Base-by-base conservation (phyloP, 257 asterid genomes). In the Echites panduratus region DNA sequence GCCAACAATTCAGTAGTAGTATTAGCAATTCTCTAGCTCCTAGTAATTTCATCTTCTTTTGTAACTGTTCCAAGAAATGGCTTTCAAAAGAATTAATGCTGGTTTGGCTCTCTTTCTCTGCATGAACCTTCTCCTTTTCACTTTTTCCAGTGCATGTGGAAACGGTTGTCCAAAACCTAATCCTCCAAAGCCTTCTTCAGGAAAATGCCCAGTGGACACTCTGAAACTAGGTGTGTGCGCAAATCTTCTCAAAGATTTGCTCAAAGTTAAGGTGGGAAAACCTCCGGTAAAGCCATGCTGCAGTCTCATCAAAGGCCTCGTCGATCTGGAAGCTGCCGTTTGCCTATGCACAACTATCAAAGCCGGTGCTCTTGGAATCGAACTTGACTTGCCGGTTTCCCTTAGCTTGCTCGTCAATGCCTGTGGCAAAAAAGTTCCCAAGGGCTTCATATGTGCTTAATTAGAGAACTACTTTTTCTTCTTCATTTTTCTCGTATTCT, bases 121-220 rank as follows among this genome's bases (percentile, higher is more conserved):
- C 7, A 20, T 81, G 44, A 81, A 81, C 61, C 70, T 81, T 73
- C 70, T 84, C n/a, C 73, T 79, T n/a, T 82, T 77, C 81, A 73
- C 81, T 0, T 54, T 74, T 70, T 73, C 78, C 8, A 79, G 81
- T 84, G 84, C 88, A 66, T 75, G 78, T 27, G 61, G 64, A 27
- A 54, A 50, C 63, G 76, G 77, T 70, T 82, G 83, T 50, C 82
- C 77, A 35, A 71, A 45, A 44, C 75, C 57, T n/a, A 38, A 63
- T 41, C 40, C 66, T 41, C 40, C 66, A 9, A 43, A 32, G 5
- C 45, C 45, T 41, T 16, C 43, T 8, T 52, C 56, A 16, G 75
- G 32, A 14, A 79, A 57, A 53, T 79, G 82, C 65, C 82, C 82
- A 0, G 47, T 17, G 47, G 76, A 80, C n/a, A 29, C 84, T 50